Base-by-base conservation (phyloP, 352 stramenopile species). In the Pythium vanterpoolii region DNA sequence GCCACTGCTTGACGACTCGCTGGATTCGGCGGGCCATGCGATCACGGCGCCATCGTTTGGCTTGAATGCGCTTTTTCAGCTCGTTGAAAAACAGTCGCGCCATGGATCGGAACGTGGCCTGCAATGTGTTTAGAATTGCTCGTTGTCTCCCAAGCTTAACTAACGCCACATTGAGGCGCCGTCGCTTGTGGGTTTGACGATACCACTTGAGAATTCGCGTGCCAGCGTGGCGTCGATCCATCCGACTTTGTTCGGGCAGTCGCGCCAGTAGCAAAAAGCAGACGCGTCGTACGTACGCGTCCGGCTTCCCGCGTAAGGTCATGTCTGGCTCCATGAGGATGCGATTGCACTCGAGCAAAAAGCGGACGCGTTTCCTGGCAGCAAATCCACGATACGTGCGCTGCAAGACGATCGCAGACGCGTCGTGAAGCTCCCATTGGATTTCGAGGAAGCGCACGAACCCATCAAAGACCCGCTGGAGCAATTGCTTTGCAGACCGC, bases 241-340 rank as follows among this genome's bases (percentile, higher is more conserved):
- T 55, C 21, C 72, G 67, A 28, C 71, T 72, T 43, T 77, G 60
- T 24, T 72, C 63, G 27, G 69, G 69, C 0, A 77, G 56, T 7
- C 56, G 58, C 26, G 66, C 76, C 16, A 90, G 49, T 0, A 80
- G 56, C 8, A 89, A 46, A 63, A 89, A 77, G 52, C 74, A 87
- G 19, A 86, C 68, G 10, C 73, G 81, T 18, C 83, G 27, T 16
- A 86, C 70, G 27, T 83, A 79, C 6, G 60, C 46, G 21, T 49
- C 56, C 4, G 77, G 52, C n/a, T 79, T 69, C 1, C 49, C 60
- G 43, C 74, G 77, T n/a, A 80, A 44, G 1, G 66, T 70, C 40
- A 84, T 55, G 4, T 52, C 56, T 27, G 60, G 52, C 9, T 68
- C 61, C 26, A 63, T 46, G 5, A 86, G 44, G 27, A 90, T 69